phyloP scores from a whole-genome alignment of 2,329 filamentous ascomycete genomes.

The Colletotrichum horii region DNA sequence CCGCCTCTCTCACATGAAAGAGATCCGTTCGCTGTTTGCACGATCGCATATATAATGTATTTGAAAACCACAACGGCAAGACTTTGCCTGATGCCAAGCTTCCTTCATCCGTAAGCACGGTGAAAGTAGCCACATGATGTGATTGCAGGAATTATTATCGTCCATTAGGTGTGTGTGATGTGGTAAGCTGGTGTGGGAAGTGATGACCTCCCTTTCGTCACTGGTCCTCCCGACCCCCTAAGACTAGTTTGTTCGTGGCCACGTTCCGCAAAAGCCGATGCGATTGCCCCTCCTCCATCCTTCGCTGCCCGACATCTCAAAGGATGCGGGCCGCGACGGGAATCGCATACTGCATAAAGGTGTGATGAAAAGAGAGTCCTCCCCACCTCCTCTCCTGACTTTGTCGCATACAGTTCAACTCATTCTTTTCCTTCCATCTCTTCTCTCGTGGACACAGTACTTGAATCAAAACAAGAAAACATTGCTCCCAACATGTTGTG shows the following conservation, averaged over 20 bases:
- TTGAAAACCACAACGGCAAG: neutral
- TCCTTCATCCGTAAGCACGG: neutral
- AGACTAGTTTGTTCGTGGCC: neutral
- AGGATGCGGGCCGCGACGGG: neutral
- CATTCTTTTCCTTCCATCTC: neutral
- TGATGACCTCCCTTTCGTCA: neutral
- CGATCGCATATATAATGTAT: neutral
- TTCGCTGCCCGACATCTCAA: neutral
- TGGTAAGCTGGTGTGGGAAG: neutral
- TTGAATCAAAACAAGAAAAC: neutral
- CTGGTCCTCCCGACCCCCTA: neutral
- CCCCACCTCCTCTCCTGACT: neutral
- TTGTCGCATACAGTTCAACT: neutral
- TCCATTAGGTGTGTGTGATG: neutral
- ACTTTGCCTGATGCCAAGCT: neutral
- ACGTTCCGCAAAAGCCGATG: neutral
- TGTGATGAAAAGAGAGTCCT: neutral
- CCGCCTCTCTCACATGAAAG: neutral
- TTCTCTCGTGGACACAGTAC: constrained; percentile 15
- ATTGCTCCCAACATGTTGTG: neutral
- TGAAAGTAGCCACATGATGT: neutral
- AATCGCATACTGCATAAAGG: neutral
- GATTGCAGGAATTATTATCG: neutral
- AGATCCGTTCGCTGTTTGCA: neutral
- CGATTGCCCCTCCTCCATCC: neutral